Conservation (phyloP, 164 flowering plant species). For the Macadamia tetraphylla region DNA sequence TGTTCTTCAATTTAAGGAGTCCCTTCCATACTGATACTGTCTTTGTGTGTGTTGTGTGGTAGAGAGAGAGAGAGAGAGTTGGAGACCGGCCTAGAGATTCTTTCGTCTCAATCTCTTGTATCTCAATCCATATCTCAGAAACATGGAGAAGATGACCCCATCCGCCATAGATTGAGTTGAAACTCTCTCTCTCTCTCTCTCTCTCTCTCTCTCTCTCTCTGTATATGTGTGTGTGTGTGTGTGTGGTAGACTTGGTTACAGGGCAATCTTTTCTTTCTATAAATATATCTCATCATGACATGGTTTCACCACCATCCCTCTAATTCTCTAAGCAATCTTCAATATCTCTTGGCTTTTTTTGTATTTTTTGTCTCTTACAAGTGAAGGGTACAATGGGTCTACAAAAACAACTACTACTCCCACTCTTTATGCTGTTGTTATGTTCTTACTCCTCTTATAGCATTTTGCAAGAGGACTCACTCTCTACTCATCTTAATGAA, state of each 20-base stretch:
- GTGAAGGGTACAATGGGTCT: conserved; percentile 14
- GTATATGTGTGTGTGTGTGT: too few species aligned
- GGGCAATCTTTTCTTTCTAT: conserved; percentile 15
- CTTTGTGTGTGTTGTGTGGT: too few species aligned
- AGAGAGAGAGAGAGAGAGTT: not conserved
- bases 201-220: not conserved
- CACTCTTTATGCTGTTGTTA: conserved; percentile 11
- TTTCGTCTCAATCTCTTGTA: conserved; percentile 34
- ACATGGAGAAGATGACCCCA: conserved; percentile 7
- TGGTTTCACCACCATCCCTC: conserved; percentile 18
- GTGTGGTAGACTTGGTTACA: not conserved
- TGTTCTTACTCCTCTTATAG: conserved; percentile 13
- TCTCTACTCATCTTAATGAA: conserved; percentile 7
- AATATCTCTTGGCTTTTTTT: not conserved
- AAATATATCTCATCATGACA: conserved; percentile 20
- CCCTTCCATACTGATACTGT: too few species aligned
- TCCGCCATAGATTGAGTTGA: conserved; percentile 4
- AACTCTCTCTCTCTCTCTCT: conserved; percentile 5
- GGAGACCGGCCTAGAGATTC: conserved; percentile 2
- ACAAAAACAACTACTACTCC: conserved; percentile 8
- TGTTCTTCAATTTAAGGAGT: too few species aligned
- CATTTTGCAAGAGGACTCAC: conserved; percentile 18
- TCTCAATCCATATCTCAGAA: conserved; percentile 23
- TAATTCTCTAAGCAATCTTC: not conserved
- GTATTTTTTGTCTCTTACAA: not conserved